Base-by-base conservation (phyloP, 1,284 basidiomycete species). In the Uromyces viciae-fabae region DNA sequence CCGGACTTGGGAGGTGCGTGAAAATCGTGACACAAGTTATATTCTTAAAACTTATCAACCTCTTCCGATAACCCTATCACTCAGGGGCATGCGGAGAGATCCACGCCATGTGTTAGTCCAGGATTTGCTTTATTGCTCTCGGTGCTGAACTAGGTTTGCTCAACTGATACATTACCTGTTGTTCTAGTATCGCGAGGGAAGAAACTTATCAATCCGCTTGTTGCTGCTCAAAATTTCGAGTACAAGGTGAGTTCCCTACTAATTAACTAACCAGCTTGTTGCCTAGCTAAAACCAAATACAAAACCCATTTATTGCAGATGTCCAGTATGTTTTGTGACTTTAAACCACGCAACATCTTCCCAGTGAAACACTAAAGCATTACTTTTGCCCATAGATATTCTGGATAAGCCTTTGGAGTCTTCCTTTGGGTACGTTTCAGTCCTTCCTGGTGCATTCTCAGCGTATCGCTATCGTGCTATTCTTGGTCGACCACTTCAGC, bases 401-500 rank as follows among this genome's bases (percentile, higher is more conserved):
- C 69, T 82, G 19, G 93, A 94, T 85, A 95, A 96, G 86, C 95
- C 95, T 1, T 89, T 96, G 66, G 95, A 98, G 87, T 95, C 93
- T 84, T 92, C 91, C 82, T 98, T 98, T 85, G 96, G 95, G 72
- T 98, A 98, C 82, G 93, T 94, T 28, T 95, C 94, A 66, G 95
- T 98, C 82, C 88, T 98, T 81, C 96, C 96, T 71, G 95, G 95
- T 85, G 95, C 95, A 69, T 98, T 98, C 89, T 95, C 94, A 8
- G 94, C 94, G 5, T 98, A 98, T 86, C 90, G 94, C 38, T 98
- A 88, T 87, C 90, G 92, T 31, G 95, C 97, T 33, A 96, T 99
- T 83, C 91, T 92, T 82, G 96, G 96, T 1, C 89, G 93, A 11
- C 96, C 96, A 8, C 89, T 99, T 40, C 93, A 96, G 84, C 95